Conservation (phyloP, 2,329 filamentous ascomycete genomes). For the Fusarium brevicatenulatum region DNA sequence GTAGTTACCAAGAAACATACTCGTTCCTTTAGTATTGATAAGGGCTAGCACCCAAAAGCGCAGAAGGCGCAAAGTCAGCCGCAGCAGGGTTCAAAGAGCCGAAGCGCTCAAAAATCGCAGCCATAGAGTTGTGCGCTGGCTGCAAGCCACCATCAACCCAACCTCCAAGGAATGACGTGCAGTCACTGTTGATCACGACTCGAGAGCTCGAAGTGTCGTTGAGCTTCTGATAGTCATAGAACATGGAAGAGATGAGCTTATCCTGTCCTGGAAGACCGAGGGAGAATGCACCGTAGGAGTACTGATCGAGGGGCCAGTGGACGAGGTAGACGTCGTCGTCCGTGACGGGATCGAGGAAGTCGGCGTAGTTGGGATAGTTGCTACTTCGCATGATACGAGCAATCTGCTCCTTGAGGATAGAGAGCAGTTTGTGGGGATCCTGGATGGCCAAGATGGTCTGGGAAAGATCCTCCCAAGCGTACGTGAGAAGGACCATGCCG, state of each 20-base stretch:
- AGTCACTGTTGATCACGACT: neutral
- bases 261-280: neutral
- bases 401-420: neutral
- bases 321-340: neutral
- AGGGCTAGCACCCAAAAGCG: neutral
- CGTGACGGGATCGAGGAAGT: neutral
- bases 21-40: neutral
- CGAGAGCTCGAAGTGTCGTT: neutral
- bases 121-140: neutral
- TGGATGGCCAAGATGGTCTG: neutral
- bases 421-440: neutral
- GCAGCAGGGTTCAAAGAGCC: neutral
- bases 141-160: neutral
- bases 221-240: neutral
- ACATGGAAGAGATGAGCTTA: neutral
- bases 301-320: neutral
- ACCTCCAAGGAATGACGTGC: neutral
- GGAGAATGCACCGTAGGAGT: neutral
- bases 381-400: neutral
- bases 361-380: neutral
- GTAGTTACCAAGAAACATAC: rapidly evolving
- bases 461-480: neutral
- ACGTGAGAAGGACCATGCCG: neutral
- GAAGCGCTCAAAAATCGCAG: neutral
- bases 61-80: neutral